Evolutionary conservation across 139 green algal genomes (phyloP).

Genomic region (Chlamydomonas incerta): DNA sequence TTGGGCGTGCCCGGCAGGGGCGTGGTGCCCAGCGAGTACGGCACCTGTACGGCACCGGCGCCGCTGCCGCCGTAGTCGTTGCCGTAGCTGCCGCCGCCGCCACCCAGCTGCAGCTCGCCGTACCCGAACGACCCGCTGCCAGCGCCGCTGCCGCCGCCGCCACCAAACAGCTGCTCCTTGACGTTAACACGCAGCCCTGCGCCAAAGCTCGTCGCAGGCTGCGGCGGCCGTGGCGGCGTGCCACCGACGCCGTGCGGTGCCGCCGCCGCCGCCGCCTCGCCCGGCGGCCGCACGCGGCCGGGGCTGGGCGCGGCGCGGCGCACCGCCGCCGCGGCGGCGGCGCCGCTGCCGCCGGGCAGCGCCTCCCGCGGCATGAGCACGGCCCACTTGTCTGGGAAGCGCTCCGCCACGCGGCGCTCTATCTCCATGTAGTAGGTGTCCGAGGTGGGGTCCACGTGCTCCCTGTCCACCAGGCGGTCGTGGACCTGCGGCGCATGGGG

Average conservation of each 20-base stretch:
- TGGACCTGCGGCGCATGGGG: constrained; percentile 40
- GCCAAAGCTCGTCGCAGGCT: not conserved
- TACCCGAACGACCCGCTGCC: not conserved
- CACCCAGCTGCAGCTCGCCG: not conserved
- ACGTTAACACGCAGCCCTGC: constrained; percentile 8
- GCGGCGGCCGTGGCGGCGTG: not conserved
- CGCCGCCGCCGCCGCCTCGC: too few relatives aligned
- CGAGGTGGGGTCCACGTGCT: constrained; percentile 49
- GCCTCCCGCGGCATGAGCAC: not conserved
- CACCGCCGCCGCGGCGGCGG: not conserved
- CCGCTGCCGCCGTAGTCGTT: not conserved
- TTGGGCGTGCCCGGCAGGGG: not conserved
- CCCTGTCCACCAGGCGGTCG: constrained; percentile 56
- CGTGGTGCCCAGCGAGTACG: too few relatives aligned
- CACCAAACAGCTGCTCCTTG: constrained; percentile 10
- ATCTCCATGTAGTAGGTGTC: constrained; percentile 63
- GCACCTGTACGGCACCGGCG: not conserved
- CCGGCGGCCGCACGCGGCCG: not conserved
- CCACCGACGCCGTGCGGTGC: too few relatives aligned
- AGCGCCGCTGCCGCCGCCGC: not conserved
- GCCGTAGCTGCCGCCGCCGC: too few relatives aligned
- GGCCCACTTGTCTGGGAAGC: constrained; percentile 55
- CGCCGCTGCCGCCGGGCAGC: constrained; percentile 13
- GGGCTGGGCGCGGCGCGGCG: constrained; percentile 15
- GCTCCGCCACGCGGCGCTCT: constrained; percentile 43